Evolutionary conservation across 2,329 filamentous ascomycete species (phyloP), one percentile per base, ranked within the genome.

Genomic region (Plenodomus tracheiphilus): DNA sequence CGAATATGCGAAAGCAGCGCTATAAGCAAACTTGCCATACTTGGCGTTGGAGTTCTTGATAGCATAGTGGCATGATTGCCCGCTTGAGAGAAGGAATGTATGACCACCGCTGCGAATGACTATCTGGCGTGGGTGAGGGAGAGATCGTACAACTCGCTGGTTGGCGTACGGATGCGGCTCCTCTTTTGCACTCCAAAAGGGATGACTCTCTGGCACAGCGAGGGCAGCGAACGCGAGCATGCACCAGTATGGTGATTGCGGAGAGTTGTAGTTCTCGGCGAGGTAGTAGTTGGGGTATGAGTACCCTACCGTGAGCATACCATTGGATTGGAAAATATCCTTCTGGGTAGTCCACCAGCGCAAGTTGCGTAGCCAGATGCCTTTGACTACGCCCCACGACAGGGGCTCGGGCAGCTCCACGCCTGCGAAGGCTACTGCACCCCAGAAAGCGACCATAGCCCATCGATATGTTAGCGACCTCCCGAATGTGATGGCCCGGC

Each of bases 371-470:
- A 92, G 72, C 34, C 91, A 79, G 13, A 92, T 80, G 2, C 89
- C 88, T 70, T 90, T 91, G 15, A 91, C 85, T 60, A 89, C 86
- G 2, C 89, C 88, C 87, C 88, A 91, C 2, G 85, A 87, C 44
- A 92, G 74, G 0, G 88, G 87, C 7, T 78, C 78, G 0, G 88
- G 87, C 4, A 91, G 78, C 44, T 90, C 86, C 42, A 91, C 85
- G 56, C 85, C 85, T 3, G 88, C 87, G 61, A 90, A 91, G 1
- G 87, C 89, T 21, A 91, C 73, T 0, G 88, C 86, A 11, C 87
- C 85, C 88, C 88, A 92, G 74, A 92, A 92, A 0, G 85, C 87
- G n/a, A 87, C 85, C 85, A 91, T 91, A 41, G 87, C 88, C 69
- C 91, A 92, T n/a, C 88, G 83, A 68, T 93, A 93, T 6, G 87